Conservation (phyloP, 1,284 basidiomycete genomes). For the Heterobasidion parviporum region DNA sequence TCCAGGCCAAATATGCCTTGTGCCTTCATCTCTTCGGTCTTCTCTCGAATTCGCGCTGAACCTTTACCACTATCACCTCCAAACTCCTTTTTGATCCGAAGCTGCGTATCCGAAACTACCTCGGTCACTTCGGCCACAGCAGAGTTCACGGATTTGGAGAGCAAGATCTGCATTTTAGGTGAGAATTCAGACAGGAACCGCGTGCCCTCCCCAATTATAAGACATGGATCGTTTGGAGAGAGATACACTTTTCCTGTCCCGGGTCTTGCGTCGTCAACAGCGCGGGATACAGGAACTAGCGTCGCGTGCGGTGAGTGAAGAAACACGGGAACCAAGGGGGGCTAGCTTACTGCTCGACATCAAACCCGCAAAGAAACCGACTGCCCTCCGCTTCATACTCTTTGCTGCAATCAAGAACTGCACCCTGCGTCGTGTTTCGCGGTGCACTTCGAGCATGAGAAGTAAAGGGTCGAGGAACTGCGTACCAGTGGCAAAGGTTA, state of each 20-base stretch:
- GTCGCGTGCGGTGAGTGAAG: slow-evolving; percentile 10
- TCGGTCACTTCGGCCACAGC: slow-evolving; percentile 81
- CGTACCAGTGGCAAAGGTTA: neutral
- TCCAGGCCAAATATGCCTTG: slow-evolving; percentile 54
- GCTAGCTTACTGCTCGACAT: slow-evolving; percentile 84
- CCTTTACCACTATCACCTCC: slow-evolving; percentile 75
- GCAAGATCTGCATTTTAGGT: slow-evolving; percentile 81
- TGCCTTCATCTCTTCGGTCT: slow-evolving; percentile 45
- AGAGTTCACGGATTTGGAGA: slow-evolving; percentile 79
- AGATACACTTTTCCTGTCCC: slow-evolving; percentile 74
- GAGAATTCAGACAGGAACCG: slow-evolving; percentile 73
- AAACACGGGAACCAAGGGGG: neutral
- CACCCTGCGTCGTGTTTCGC: slow-evolving; percentile 79
- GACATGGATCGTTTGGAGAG: slow-evolving; percentile 68
- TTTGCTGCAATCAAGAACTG: slow-evolving; percentile 93
- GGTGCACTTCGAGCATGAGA: slow-evolving; percentile 80
- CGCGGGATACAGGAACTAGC: slow-evolving; percentile 87
- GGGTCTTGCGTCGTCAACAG: slow-evolving; percentile 80
- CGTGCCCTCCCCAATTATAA: slow-evolving; percentile 77
- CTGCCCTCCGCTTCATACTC: slow-evolving; percentile 73
- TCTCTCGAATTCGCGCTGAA: slow-evolving; percentile 63
- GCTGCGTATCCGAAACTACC: slow-evolving; percentile 83
- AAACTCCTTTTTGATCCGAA: slow-evolving; percentile 86
- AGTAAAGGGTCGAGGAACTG: slow-evolving; percentile 95
- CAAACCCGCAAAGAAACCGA: slow-evolving; percentile 80